Evolutionary conservation across 139 green algal genomes (phyloP).

Genomic region (Coelastrella sp.): DNA sequence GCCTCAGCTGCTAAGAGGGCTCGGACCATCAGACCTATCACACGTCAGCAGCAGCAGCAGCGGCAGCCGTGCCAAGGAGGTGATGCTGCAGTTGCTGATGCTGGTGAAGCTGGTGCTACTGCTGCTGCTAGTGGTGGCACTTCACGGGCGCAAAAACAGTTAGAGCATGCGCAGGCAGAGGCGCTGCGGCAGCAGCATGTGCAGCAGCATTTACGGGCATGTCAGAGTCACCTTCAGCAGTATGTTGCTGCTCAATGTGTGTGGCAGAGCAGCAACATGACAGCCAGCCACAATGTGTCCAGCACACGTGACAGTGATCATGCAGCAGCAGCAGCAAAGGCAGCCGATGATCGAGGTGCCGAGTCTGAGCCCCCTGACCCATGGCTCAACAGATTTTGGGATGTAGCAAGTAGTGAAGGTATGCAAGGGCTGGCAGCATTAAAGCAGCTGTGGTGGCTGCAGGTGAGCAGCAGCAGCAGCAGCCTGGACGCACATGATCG

Average conservation of each 20-base stretch:
- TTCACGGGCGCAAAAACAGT: neutral
- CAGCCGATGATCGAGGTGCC: neutral
- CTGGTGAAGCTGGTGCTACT: neutral
- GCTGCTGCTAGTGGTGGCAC: neutral
- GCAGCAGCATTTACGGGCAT: neutral
- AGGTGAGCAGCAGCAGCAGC: neutral
- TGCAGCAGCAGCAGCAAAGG: neutral
- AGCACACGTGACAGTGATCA: neutral
- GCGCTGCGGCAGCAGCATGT: conserved; percentile 7
- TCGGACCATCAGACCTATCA: neutral
- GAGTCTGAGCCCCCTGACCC: neutral
- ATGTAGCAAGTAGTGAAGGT: neutral
- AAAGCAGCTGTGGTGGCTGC: neutral
- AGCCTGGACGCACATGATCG: neutral
- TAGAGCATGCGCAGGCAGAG: neutral
- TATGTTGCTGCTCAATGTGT: neutral
- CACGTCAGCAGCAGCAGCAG: neutral
- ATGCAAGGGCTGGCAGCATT: neutral
- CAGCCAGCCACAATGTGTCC: neutral
- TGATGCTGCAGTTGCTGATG: neutral
- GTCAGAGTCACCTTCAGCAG: neutral
- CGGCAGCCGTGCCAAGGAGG: neutral
- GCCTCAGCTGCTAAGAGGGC: neutral
- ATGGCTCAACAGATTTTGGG: neutral
- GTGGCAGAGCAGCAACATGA: neutral